phyloP scores from a whole-genome alignment of 805 yeast genomes.

The Yarrowia deformans region DNA sequence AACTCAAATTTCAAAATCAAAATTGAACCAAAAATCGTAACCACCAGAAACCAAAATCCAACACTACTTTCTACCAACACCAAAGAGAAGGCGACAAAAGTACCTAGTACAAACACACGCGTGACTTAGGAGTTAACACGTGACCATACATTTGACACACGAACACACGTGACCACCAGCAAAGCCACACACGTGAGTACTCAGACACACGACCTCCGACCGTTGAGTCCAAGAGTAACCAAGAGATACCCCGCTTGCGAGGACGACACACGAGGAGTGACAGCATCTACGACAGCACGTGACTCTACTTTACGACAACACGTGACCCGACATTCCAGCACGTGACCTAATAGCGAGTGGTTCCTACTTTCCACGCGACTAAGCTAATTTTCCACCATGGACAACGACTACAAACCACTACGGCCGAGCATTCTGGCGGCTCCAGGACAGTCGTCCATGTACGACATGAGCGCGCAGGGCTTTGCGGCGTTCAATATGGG shows the following conservation, averaged over 20 bases:
- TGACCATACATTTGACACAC: background rate
- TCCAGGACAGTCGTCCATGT: slow-evolving; percentile 36
- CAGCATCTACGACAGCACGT: background rate
- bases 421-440: slow-evolving; percentile 37
- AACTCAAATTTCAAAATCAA: slow-evolving; percentile 22
- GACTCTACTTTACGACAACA: background rate
- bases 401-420: slow-evolving; percentile 28
- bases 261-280: background rate
- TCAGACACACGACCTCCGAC: background rate
- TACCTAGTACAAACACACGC: background rate
- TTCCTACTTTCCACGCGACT: no score
- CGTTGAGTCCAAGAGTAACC: background rate
- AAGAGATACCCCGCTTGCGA: background rate
- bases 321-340: background rate
- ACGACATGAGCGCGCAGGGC: slow-evolving; percentile 35
- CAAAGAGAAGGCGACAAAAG: background rate
- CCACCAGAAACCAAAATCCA: background rate
- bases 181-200: background rate
- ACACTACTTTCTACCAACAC: slow-evolving; percentile 3
- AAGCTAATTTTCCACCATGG: background rate
- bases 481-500: slow-evolving; percentile 26
- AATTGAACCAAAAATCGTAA: slow-evolving; percentile 10
- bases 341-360: no score
- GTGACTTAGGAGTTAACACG: background rate
- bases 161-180: background rate